These are phyloP conservation scores for Hawksworthiomyces lignivorus DNA, from an alignment of 2,329 filamentous ascomycete genomes.

Conservation along the genomic window DNA sequence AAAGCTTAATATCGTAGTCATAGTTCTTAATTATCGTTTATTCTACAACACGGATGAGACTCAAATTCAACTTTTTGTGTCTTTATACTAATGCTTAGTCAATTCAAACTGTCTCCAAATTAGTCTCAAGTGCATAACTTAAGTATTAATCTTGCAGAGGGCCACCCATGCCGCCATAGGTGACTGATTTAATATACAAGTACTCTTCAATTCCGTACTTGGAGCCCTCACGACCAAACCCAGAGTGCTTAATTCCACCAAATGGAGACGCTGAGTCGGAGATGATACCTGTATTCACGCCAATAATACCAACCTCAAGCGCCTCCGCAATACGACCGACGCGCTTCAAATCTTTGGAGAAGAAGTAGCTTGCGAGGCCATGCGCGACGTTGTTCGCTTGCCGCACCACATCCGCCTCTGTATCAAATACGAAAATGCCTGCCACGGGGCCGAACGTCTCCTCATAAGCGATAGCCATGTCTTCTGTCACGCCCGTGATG, in stretches of 20 bases:
- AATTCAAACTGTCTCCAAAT: no score
- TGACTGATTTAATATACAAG: no score
- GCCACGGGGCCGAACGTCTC: conserved; percentile 18
- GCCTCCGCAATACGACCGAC: conserved; percentile 35
- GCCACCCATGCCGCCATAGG: no score
- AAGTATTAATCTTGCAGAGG: no score
- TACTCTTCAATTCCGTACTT: neutral
- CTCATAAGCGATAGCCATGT: conserved; percentile 16
- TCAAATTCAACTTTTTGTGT: no score
- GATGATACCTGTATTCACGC: conserved; percentile 8
- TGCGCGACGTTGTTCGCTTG: conserved; percentile 27
- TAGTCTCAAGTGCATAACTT: no score
- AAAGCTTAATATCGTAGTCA: no score
- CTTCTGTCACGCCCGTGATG: conserved; percentile 41
- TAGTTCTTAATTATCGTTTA: no score
- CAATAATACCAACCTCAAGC: conserved; percentile 58
- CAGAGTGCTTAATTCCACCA: conserved; percentile 1
- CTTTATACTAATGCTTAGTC: no score
- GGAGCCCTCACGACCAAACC: neutral
- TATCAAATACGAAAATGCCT: conserved; percentile 18
- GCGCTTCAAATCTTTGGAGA: conserved; percentile 22
- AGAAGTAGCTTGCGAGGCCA: conserved; percentile 24
- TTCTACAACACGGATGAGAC: no score
- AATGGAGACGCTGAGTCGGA: neutral
- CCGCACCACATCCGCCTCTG: conserved; percentile 25